Percentiles rank a stretch among this genome's conserved stretches.
These are phyloP conservation scores for Handroanthus guayacan DNA, from an alignment of 257 asterid species.

Conservation along the genomic window DNA sequence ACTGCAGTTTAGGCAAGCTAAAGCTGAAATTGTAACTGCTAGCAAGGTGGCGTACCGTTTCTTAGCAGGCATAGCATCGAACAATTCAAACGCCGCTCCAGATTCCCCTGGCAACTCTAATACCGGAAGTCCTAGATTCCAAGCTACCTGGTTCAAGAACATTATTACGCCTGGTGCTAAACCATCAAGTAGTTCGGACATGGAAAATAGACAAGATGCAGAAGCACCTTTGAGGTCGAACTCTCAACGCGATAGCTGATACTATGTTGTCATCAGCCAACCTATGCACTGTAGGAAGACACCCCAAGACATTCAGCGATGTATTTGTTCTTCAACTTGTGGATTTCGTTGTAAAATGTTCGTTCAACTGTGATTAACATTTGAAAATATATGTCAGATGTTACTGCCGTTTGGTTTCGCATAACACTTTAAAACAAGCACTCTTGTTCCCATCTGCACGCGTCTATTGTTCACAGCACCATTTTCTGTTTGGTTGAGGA, in stretches of 20 bases:
- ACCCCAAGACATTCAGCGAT: conserved; percentile 26
- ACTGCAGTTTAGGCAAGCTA: conserved; percentile 84
- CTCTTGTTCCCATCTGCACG: background rate
- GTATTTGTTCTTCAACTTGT: conserved; percentile 18
- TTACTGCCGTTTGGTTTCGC: background rate
- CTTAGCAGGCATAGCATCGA: conserved; percentile 69
- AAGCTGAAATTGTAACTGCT: conserved; percentile 80
- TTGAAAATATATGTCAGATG: conserved; percentile 31
- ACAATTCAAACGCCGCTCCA: conserved; percentile 46
- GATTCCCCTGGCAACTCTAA: conserved; percentile 55
- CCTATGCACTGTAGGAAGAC: background rate
- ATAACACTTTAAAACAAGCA: background rate
- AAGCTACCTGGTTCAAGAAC: conserved; percentile 76
- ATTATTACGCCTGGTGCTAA: conserved; percentile 57
- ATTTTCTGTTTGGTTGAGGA: no score
- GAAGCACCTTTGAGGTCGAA: conserved; percentile 49
- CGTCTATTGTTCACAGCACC: no score
- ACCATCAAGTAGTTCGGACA: conserved; percentile 68
- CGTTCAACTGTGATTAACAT: conserved; percentile 21
- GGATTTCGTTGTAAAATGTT: conserved; percentile 40
- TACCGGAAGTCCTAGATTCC: conserved; percentile 65
- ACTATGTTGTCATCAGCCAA: background rate
- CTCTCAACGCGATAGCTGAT: conserved; percentile 37
- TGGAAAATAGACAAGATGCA: conserved; percentile 46
- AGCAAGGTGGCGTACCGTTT: conserved; percentile 88